phyloP scores from a whole-genome alignment of 2,329 filamentous ascomycete genomes.

The Drechslera avenae region DNA sequence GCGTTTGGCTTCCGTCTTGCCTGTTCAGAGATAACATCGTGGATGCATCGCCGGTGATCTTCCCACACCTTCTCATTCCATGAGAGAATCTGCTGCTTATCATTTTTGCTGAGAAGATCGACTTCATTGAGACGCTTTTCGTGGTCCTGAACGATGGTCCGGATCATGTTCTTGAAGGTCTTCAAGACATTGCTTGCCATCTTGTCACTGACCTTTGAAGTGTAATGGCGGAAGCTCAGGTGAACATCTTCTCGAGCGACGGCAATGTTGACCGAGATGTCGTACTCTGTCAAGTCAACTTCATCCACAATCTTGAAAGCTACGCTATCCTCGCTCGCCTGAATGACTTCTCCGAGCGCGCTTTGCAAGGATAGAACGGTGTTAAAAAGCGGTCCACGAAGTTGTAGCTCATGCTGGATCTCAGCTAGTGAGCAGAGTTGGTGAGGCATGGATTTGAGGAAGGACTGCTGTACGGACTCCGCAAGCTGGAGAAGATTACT shows the following conservation, averaged over 20 bases:
- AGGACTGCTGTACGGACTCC: constrained; percentile 1
- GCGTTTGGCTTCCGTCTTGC: not conserved
- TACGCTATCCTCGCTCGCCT: not conserved
- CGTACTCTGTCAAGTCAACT: constrained; percentile 1
- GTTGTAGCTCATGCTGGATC: not conserved
- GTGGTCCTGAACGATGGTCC: not conserved
- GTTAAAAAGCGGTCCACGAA: not conserved
- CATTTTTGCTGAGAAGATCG: not conserved
- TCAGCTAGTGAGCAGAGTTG: not conserved
- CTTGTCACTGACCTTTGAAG: not conserved
- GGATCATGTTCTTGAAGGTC: not conserved
- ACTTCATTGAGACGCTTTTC: not conserved
- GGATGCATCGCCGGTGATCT: not conserved
- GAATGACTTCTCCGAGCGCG: not conserved
- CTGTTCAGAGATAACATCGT: not conserved
- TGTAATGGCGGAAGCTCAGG: constrained; percentile 3
- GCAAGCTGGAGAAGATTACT: not conserved
- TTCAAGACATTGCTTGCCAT: not conserved
- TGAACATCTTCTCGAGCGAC: not conserved
- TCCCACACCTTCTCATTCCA: constrained; percentile 1
- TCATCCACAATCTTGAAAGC: constrained; percentile 1
- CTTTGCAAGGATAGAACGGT: not conserved
- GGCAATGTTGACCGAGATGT: not conserved
- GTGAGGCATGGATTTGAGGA: constrained; percentile 1
- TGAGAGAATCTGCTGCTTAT: not conserved